These are phyloP conservation scores for Trypanosoma avium DNA, from an alignment of 208 protist species.

Conservation along the genomic window DNA sequence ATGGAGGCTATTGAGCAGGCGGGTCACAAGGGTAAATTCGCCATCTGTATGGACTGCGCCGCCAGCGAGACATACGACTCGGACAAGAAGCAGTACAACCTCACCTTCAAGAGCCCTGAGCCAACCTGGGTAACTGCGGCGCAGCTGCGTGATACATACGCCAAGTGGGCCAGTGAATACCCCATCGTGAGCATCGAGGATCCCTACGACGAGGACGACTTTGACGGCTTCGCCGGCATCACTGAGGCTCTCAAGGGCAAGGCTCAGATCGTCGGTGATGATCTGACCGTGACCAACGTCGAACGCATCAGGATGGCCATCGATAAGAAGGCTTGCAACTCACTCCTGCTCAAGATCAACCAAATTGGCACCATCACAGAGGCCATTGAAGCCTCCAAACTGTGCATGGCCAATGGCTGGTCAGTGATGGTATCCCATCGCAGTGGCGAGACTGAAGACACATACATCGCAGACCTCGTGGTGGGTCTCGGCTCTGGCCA, in stretches of 20 bases:
- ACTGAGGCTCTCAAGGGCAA: constrained; percentile 70
- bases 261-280: constrained; percentile 98
- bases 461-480: constrained; percentile 98
- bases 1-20: constrained; percentile 96
- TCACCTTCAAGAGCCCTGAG: constrained; percentile 97
- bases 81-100: constrained; percentile 93
- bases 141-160: constrained; percentile 93
- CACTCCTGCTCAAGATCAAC: constrained; percentile 99
- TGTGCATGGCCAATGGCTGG: constrained; percentile 83
- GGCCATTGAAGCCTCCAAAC: constrained; percentile 94
- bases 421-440: constrained; percentile 95
- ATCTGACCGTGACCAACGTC: constrained; percentile 98
- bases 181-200: constrained; percentile 99
- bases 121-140: constrained; percentile 69
- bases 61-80: constrained; percentile 98
- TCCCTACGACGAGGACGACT: constrained; percentile 99
- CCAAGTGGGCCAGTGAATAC: constrained; percentile 88
- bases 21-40: constrained; percentile 94
- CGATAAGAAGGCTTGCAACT: constrained; percentile 94
- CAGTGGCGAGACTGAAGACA: constrained; percentile 98
- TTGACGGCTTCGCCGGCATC: constrained; percentile 88
- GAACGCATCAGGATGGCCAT: constrained; percentile 94
- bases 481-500: constrained; percentile 96
- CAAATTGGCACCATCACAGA: constrained; percentile 99
- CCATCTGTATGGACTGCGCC: constrained; percentile 99